Base-by-base conservation (phyloP, 805 yeast genomes). In the Saccharomycopsis capsularis region DNA sequence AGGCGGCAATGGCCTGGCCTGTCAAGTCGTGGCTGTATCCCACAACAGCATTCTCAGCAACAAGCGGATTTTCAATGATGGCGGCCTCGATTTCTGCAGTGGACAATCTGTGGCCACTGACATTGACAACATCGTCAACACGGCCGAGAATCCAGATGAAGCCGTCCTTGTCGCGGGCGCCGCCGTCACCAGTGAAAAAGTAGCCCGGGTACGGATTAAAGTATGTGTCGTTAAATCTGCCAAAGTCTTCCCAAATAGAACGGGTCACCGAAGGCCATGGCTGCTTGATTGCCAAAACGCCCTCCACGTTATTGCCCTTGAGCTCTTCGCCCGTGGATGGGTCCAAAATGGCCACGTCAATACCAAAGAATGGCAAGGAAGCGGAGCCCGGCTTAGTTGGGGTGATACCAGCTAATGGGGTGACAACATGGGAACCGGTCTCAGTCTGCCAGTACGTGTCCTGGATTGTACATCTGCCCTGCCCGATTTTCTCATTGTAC, bases 401-500 rank as follows among this genome's bases (percentile, higher is more conserved):
- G 22, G 86, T 79, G 37, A 82, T 75, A 58, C 81, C 82, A 43
- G 93, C 88, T 52, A 85, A 63, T 52, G 91, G 89, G 37, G 89
- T 76, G 52, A 85, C 77, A 62, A 85, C 69, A 62, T 85, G 93
- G 42, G 90, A 79, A 40, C 93, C 93, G 15, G 87, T 78, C 67
- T 85, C 95, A 3, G 95, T 85, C 71, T 84, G 90, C 95, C 95
- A 85, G 72, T 84, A 85, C 34, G 95, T 85, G 67, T 85, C 95
- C 60, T 82, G 73, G 54, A 85, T 78, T 63, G 84, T 82, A 59
- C 85, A 77, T 63, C 81, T 70, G 46, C 78, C 75, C 62, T 78
- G 76, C 59, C 91, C 93, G 59, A 84, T 77, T 57, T 75, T 71
- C 55, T 81, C 82, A 61, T 78, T 76, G 64, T 82, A 84, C 93